Conservation (phyloP, 192 early-diverging fungal species). For the Linnemannia elongata region DNA sequence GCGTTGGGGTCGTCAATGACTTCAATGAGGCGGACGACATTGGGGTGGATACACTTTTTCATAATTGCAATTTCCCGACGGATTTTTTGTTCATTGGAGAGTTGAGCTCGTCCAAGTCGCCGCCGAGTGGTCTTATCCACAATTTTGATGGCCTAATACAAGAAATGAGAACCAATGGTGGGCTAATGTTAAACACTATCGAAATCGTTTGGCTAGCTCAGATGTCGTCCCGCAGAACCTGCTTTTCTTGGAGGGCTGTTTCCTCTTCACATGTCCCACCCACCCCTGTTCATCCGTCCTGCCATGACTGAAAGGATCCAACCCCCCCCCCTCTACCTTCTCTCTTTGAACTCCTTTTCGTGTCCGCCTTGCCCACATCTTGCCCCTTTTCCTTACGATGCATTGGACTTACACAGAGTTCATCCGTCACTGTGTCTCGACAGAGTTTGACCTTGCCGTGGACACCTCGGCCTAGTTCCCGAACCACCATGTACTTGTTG, state of each 20-base stretch:
- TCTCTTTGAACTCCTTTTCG: neutral
- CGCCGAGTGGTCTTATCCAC: constrained; percentile 58
- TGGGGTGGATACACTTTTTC: constrained; percentile 94
- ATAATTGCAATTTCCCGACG: constrained; percentile 96
- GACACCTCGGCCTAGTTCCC: constrained; percentile 92
- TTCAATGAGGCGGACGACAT: constrained; percentile 91
- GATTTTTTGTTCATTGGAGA: constrained; percentile 84
- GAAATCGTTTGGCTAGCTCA: neutral
- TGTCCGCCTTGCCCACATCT: neutral
- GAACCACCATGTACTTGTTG: constrained; percentile 94
- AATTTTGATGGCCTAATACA: constrained; percentile 59
- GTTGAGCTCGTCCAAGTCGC: constrained; percentile 54
- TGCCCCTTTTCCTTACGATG: neutral
- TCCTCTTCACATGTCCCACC: neutral
- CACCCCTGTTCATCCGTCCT: neutral
- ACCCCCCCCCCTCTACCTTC: neutral
- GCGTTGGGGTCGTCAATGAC: constrained; percentile 95
- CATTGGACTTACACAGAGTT: constrained; percentile 74
- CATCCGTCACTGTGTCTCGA: constrained; percentile 83
- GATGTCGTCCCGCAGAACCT: neutral
- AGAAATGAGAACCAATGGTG: neutral
- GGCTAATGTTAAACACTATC: neutral
- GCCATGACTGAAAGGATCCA: neutral
- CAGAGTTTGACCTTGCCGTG: constrained; percentile 97
- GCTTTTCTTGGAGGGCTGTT: neutral